These are phyloP conservation scores for Musa acuminata DNA, from an alignment of 176 grass and related monocot genomes.

Conservation along the genomic window DNA sequence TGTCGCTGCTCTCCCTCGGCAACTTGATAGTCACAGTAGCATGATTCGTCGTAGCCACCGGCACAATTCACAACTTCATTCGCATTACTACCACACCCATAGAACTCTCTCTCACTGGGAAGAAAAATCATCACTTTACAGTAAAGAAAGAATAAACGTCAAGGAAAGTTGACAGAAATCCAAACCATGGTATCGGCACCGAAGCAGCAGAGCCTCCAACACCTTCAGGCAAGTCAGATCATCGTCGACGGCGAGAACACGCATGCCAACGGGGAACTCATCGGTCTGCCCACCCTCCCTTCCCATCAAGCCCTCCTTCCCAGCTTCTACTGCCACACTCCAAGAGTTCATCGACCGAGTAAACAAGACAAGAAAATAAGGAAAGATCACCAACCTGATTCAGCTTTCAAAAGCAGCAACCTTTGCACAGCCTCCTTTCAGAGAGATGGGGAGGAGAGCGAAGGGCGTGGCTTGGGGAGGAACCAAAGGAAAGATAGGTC, in stretches of 20 bases:
- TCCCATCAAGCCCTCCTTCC: constrained; percentile 9
- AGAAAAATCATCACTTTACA: background rate
- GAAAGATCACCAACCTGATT: background rate
- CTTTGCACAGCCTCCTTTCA: background rate
- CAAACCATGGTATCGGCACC: constrained; percentile 79
- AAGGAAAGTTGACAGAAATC: background rate
- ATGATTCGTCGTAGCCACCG: constrained; percentile 87
- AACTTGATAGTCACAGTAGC: constrained; percentile 58
- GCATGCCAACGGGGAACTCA: constrained; percentile 83
- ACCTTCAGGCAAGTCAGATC: constrained; percentile 75
- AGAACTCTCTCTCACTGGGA: no score
- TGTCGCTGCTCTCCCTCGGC: constrained; percentile 74
- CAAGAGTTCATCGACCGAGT: background rate
- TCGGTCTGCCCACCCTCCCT: constrained; percentile 23
- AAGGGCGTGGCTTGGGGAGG: background rate
- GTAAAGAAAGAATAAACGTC: background rate
- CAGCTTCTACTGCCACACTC: constrained; percentile 30
- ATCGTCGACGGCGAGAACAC: constrained; percentile 86
- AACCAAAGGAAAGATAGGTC: constrained; percentile 4
- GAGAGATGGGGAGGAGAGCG: background rate
- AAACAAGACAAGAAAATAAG: background rate
- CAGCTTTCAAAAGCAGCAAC: background rate
- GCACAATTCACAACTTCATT: background rate
- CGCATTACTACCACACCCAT: no score
- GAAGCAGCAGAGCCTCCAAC: constrained; percentile 63